Conservation (phyloP, 2,329 filamentous ascomycete species). For the Aspergillus neoniger region DNA sequence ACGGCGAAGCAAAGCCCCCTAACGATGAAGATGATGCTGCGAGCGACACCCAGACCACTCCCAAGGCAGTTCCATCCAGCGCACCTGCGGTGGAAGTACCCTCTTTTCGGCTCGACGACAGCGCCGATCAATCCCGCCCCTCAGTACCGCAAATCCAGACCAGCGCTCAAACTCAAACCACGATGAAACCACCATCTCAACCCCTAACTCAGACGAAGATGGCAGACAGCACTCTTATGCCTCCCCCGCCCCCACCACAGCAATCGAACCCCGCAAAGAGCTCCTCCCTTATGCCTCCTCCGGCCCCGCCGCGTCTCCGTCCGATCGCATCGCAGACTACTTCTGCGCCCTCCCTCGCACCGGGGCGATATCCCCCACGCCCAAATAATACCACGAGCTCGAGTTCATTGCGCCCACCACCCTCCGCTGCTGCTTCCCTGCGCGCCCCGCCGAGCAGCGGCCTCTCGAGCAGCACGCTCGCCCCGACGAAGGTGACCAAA, state of each 20-base stretch:
- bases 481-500: conserved; percentile 45
- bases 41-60: conserved; percentile 36
- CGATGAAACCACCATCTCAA: conserved; percentile 10
- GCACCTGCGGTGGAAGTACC: conserved; percentile 33
- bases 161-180: conserved; percentile 13
- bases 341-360: conserved; percentile 15
- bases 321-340: conserved; percentile 25
- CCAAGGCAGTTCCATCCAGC: conserved; percentile 37
- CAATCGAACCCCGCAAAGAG: neutral
- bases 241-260: conserved; percentile 13
- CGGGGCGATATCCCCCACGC: conserved; percentile 31
- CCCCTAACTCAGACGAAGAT: conserved; percentile 11
- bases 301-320: conserved; percentile 33
- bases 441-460: conserved; percentile 44
- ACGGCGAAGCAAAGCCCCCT: conserved; percentile 12
- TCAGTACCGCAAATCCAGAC: conserved; percentile 13
- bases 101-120: conserved; percentile 32
- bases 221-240: conserved; percentile 12
- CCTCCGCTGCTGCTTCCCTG: conserved; percentile 47
- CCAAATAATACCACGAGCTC: conserved; percentile 26
- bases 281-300: conserved; percentile 39
- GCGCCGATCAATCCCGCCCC: neutral
- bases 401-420: conserved; percentile 42
- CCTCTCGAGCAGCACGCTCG: conserved; percentile 45
- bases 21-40: conserved; percentile 15